Evolutionary conservation across 768 basidiomycete genomes (phyloP).

Genomic region (Leccinum ochraceum): DNA sequence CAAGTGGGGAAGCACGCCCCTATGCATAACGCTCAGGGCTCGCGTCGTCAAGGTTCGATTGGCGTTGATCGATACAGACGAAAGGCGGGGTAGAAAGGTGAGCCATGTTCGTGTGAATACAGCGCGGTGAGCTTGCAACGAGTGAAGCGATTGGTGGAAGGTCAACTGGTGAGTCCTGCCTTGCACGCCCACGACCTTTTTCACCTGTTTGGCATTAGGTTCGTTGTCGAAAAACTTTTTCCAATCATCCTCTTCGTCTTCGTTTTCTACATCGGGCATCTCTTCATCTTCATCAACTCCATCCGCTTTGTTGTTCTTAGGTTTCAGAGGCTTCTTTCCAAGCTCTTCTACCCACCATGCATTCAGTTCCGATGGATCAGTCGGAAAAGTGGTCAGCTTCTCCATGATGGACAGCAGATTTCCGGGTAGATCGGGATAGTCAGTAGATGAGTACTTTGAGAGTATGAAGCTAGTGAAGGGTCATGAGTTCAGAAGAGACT

Average conservation of each 20-base stretch:
- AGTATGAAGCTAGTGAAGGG: constrained; percentile 23
- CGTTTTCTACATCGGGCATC: constrained; percentile 33
- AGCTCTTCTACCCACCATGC: constrained; percentile 79
- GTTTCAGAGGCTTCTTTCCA: constrained; percentile 53
- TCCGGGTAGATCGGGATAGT: constrained; percentile 43
- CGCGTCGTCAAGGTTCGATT: constrained; percentile 48
- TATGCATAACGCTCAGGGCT: constrained; percentile 77
- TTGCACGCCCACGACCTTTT: constrained; percentile 37
- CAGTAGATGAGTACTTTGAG: constrained; percentile 27
- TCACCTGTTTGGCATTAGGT: constrained; percentile 36
- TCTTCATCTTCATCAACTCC: constrained; percentile 38
- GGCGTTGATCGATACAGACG: constrained; percentile 32
- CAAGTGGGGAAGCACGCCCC: constrained; percentile 79
- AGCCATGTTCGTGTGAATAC: constrained; percentile 86
- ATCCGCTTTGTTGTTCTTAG: constrained; percentile 44
- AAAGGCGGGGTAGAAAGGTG: constrained; percentile 62
- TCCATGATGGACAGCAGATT: constrained; percentile 68
- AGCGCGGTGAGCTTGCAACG: constrained; percentile 72
- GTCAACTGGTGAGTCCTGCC: constrained; percentile 64
- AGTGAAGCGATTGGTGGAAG: constrained; percentile 75
- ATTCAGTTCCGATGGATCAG: constrained; percentile 33
- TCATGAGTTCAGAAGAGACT: not conserved
- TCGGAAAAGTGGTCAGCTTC: constrained; percentile 71
- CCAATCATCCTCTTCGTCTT: constrained; percentile 65
- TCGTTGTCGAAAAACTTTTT: constrained; percentile 81